phyloP scores from a whole-genome alignment of 768 basidiomycete genomes.

The Tephrocybe sp. region DNA sequence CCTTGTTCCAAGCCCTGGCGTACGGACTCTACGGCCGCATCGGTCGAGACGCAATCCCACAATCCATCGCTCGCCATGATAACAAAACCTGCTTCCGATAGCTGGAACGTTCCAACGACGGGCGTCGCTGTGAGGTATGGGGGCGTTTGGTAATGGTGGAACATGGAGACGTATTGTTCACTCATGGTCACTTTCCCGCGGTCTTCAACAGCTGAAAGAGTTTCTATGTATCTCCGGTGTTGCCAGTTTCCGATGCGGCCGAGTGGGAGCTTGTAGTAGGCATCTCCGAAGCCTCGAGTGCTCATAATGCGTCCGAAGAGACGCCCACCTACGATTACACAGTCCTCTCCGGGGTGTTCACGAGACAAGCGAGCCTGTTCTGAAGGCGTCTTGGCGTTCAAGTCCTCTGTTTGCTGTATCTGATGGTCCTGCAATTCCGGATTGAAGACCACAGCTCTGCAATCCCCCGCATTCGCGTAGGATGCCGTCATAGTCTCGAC shows the following conservation, averaged over 20 bases:
- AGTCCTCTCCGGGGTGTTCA: constrained; percentile 35
- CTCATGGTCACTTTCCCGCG: constrained; percentile 33
- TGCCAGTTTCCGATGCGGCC: constrained; percentile 26
- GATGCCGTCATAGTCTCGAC: constrained; percentile 19
- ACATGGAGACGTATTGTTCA: constrained; percentile 32
- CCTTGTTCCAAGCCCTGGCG: constrained; percentile 19
- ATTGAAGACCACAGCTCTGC: constrained; percentile 9
- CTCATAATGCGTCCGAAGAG: constrained; percentile 39
- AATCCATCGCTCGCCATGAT: constrained; percentile 57
- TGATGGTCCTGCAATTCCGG: background rate
- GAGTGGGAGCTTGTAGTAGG: constrained; percentile 36
- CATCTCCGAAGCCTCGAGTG: constrained; percentile 41
- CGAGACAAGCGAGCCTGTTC: constrained; percentile 30
- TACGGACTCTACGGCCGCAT: constrained; percentile 45
- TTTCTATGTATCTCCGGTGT: constrained; percentile 34
- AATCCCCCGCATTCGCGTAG: constrained; percentile 34
- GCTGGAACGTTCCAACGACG: constrained; percentile 37
- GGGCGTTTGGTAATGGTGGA: constrained; percentile 53
- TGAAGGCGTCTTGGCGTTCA: constrained; percentile 30
- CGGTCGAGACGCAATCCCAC: constrained; percentile 52
- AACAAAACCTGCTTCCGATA: constrained; percentile 40
- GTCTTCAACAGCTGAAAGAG: constrained; percentile 32
- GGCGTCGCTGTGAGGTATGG: constrained; percentile 58
- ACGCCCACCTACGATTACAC: constrained; percentile 31
- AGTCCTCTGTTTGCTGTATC: constrained; percentile 29